phyloP scores from a whole-genome alignment of 176 grass and related monocot genomes.

The Paspalum vaginatum region DNA sequence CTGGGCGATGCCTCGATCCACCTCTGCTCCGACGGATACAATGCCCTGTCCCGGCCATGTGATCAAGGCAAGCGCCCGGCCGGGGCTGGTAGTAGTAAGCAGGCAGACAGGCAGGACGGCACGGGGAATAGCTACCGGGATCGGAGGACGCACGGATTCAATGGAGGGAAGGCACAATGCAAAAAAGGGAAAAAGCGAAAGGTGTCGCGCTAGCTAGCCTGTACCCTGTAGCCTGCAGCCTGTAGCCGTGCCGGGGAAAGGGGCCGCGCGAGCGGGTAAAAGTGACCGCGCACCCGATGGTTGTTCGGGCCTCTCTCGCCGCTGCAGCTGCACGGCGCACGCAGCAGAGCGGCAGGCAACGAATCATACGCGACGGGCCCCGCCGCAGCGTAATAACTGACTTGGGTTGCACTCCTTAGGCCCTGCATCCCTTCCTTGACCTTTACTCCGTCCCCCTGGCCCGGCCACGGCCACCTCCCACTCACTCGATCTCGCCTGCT shows the following conservation, averaged over 20 bases:
- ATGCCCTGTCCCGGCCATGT: too few species aligned
- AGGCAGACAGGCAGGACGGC: too few species aligned
- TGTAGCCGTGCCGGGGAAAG: background rate
- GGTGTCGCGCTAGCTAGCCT: background rate
- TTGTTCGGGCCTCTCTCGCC: slow-evolving; percentile 41
- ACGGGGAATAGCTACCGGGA: too few species aligned
- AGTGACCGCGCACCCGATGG: slow-evolving; percentile 74
- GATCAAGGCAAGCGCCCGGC: too few species aligned
- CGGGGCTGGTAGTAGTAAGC: too few species aligned
- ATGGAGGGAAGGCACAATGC: too few species aligned
- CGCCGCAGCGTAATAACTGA: slow-evolving; percentile 26
- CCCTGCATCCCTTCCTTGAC: slow-evolving; percentile 38
- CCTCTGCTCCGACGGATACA: too few species aligned
- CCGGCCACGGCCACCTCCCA: background rate
- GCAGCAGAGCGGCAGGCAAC: too few species aligned
- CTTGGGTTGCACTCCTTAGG: slow-evolving; percentile 76
- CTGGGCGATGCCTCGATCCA: too few species aligned
- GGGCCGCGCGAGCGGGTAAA: slow-evolving; percentile 35
- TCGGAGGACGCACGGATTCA: too few species aligned
- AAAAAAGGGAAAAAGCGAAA: background rate
- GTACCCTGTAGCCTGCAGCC: too few species aligned
- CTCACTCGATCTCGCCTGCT: background rate
- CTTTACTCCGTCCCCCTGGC: slow-evolving; percentile 45
- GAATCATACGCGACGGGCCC: background rate
- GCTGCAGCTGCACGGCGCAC: too few species aligned